Evolutionary conservation across 1,284 basidiomycete genomes (phyloP).

Genomic region (Lentinus polychrous): DNA sequence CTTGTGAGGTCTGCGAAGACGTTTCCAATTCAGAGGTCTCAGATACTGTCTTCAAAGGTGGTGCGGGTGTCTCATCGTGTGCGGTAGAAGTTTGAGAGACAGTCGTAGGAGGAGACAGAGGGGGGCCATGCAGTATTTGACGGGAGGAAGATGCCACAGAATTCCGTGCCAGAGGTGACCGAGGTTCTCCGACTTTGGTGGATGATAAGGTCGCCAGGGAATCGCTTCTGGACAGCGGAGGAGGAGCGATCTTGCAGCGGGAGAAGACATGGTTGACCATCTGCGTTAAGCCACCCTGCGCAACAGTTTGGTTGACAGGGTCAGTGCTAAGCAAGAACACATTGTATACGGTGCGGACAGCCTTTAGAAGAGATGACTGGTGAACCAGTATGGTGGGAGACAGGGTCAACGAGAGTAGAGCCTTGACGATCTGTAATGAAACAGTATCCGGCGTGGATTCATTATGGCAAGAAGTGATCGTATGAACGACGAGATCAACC

Average conservation of each 20-base stretch:
- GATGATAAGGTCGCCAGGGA: constrained; percentile 19
- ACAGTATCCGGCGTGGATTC: constrained; percentile 85
- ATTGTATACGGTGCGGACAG: constrained; percentile 94
- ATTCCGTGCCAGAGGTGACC: constrained; percentile 16
- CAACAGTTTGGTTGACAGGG: constrained; percentile 91
- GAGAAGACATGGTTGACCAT: constrained; percentile 96
- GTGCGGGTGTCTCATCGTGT: constrained; percentile 3
- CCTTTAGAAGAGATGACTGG: constrained; percentile 90
- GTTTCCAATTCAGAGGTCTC: background rate
- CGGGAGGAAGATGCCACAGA: constrained; percentile 25
- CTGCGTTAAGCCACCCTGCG: constrained; percentile 92
- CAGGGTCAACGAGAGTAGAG: constrained; percentile 81
- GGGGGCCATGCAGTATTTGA: constrained; percentile 18
- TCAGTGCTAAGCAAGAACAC: constrained; percentile 88
- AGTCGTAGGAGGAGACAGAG: constrained; percentile 13
- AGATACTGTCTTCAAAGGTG: background rate
- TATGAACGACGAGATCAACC: constrained; percentile 88
- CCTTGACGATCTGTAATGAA: constrained; percentile 93
- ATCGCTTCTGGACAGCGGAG: constrained; percentile 17
- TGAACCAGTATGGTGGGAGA: constrained; percentile 85
- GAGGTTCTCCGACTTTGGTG: constrained; percentile 8
- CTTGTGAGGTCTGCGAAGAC: background rate
- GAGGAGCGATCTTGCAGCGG: constrained; percentile 44
- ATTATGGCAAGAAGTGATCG: constrained; percentile 88
- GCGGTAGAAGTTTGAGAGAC: constrained; percentile 6